phyloP scores from a whole-genome alignment of 139 green algal species.

The Tetraselmis chui region DNA sequence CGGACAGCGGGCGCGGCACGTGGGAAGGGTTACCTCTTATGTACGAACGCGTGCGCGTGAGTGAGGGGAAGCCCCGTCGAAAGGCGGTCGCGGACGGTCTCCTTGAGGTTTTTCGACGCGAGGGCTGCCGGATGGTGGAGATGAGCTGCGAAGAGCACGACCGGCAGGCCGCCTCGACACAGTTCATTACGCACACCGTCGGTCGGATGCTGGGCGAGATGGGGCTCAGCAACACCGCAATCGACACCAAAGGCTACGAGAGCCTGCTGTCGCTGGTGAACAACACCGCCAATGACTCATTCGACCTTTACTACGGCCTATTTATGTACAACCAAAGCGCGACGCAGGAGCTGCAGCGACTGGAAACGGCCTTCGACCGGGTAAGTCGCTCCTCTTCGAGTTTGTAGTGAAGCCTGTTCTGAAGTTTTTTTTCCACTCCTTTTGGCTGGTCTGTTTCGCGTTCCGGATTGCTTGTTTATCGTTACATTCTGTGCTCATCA shows the following conservation, averaged over 20 bases:
- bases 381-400: too few species aligned
- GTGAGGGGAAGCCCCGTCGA: neutral
- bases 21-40: conserved; percentile 76
- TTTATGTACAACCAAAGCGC: conserved; percentile 98
- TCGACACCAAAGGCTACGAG: conserved; percentile 95
- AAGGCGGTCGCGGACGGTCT: neutral
- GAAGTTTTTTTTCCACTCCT: too few species aligned
- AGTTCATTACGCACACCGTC: conserved; percentile 99
- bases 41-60: conserved; percentile 81
- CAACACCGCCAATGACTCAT: conserved; percentile 95
- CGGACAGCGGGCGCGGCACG: conserved; percentile 78
- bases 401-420: too few species aligned
- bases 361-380: conserved; percentile 53
- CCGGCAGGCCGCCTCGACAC: conserved; percentile 78
- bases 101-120: conserved; percentile 52
- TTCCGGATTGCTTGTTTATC: too few species aligned
- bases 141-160: conserved; percentile 98
- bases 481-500: too few species aligned
- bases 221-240: conserved; percentile 64
- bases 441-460: too few species aligned
- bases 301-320: conserved; percentile 99
- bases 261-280: conserved; percentile 89
- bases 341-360: conserved; percentile 63
- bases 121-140: conserved; percentile 95
- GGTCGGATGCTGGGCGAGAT: conserved; percentile 73